Evolutionary conservation across 257 asterid genomes (phyloP).

Genomic region (Mentha longifolia): DNA sequence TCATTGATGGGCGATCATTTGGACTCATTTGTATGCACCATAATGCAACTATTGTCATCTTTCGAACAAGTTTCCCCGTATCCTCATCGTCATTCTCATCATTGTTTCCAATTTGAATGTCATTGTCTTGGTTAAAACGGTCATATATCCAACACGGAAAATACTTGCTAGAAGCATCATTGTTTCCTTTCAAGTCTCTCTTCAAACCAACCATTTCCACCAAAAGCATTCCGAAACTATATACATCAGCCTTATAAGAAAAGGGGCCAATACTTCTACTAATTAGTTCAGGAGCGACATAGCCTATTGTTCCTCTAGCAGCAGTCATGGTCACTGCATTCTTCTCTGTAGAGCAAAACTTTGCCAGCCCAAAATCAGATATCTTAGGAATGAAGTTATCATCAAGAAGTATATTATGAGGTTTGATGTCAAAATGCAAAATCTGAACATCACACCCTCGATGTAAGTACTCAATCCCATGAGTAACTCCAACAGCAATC

Average conservation of each 20-base stretch:
- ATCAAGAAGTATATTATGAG: conserved; percentile 23
- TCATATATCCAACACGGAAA: conserved; percentile 23
- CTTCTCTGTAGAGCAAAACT: conserved; percentile 9
- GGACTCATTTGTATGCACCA: conserved; percentile 18
- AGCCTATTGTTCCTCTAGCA: conserved; percentile 40
- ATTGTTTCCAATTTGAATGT: neutral
- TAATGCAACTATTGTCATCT: conserved; percentile 19
- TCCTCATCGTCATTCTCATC: neutral
- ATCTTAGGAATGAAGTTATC: conserved; percentile 29
- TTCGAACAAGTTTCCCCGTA: neutral
- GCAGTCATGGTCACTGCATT: conserved; percentile 31
- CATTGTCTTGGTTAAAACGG: neutral
- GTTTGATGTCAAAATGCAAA: conserved; percentile 35
- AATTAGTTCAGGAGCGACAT: conserved; percentile 39
- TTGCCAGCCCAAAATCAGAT: conserved; percentile 37
- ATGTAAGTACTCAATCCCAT: conserved; percentile 34
- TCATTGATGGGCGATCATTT: conserved; percentile 15
- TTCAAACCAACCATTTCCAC: conserved; percentile 17
- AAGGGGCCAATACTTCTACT: conserved; percentile 23
- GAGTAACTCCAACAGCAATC: conserved; percentile 39
- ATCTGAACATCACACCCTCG: conserved; percentile 15
- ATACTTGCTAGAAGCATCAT: neutral
- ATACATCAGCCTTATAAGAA: conserved; percentile 9
- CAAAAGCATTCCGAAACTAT: conserved; percentile 18
- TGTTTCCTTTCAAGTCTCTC: neutral